Evolutionary conservation across 1,139 yeast species (phyloP).

Genomic region (Torulaspora globosa): DNA sequence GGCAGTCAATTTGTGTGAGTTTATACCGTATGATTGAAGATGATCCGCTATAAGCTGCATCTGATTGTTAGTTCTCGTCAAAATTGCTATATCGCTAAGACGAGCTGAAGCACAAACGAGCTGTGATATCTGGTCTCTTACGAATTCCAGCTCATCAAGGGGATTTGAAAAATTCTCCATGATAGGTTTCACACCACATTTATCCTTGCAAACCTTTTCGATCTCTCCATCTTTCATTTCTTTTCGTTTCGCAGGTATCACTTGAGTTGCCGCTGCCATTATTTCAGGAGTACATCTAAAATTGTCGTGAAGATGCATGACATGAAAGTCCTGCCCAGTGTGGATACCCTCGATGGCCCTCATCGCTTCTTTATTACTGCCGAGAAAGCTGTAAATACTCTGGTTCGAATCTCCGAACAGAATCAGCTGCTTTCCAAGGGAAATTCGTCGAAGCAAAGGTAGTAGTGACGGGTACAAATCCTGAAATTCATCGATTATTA

Average conservation of each 20-base stretch:
- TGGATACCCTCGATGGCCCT: slow-evolving; percentile 28
- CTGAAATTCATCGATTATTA: slow-evolving; percentile 73
- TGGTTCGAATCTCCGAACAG: slow-evolving; percentile 75
- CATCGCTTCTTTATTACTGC: slow-evolving; percentile 42
- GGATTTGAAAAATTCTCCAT: slow-evolving; percentile 15
- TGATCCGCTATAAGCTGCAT: slow-evolving; percentile 44
- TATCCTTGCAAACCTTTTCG: slow-evolving; percentile 38
- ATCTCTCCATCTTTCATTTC: not conserved
- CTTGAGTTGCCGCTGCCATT: slow-evolving; percentile 39
- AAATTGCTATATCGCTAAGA: slow-evolving; percentile 49
- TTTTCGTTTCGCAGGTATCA: slow-evolving; percentile 11
- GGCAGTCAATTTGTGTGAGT: slow-evolving; percentile 44
- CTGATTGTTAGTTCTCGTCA: slow-evolving; percentile 54
- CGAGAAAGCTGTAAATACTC: slow-evolving; percentile 63
- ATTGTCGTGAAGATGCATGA: slow-evolving; percentile 43
- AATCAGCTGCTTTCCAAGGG: slow-evolving; percentile 48
- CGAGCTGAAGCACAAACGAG: slow-evolving; percentile 28
- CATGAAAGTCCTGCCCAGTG: slow-evolving; percentile 27
- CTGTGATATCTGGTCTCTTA: slow-evolving; percentile 25
- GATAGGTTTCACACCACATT: slow-evolving; percentile 22
- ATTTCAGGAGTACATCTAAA: slow-evolving; percentile 61
- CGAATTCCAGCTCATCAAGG: slow-evolving; percentile 24
- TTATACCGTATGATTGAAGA: slow-evolving; percentile 44
- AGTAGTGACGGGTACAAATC: slow-evolving; percentile 58
- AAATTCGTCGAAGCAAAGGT: slow-evolving; percentile 43